These are phyloP conservation scores for Podospora sp. DNA, from an alignment of 495 filamentous ascomycete species.

Conservation along the genomic window DNA sequence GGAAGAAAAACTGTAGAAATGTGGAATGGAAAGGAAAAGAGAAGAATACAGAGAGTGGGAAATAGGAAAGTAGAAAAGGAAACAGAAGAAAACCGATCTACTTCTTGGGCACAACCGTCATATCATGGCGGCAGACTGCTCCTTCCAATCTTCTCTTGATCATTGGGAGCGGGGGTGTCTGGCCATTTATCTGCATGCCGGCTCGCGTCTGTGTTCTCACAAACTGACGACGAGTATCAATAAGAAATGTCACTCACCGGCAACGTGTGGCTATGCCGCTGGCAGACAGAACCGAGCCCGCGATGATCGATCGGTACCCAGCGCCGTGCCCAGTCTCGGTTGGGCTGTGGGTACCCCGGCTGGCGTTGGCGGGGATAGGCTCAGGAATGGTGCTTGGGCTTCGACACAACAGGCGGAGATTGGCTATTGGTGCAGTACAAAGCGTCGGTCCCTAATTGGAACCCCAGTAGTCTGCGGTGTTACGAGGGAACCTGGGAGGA, in stretches of 20 bases:
- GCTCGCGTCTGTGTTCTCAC: not conserved
- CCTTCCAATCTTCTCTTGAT: not conserved
- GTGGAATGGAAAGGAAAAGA: not conserved
- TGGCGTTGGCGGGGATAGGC: not conserved
- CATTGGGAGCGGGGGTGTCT: not conserved
- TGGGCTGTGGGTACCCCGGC: slow-evolving; percentile 3
- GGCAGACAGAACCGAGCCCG: not conserved
- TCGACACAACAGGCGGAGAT: slow-evolving; percentile 15
- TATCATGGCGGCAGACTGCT: not conserved
- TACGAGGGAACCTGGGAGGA: not conserved
- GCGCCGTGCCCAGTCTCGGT: not conserved
- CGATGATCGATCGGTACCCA: slow-evolving; percentile 2
- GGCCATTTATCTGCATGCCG: not conserved
- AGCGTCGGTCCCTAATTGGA: not conserved
- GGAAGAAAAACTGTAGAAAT: not conserved
- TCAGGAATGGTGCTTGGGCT: slow-evolving; percentile 13
- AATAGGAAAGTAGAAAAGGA: not conserved
- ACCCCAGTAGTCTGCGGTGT: not conserved
- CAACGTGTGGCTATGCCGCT: slow-evolving; percentile 18
- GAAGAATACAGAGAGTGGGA: slow-evolving; percentile 1
- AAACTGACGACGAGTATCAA: not conserved
- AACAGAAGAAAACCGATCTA: not conserved
- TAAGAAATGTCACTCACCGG: slow-evolving; percentile 5
- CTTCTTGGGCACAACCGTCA: not conserved
- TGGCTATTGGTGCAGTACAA: slow-evolving; percentile 8